Evolutionary conservation across 352 stramenopile species (phyloP).

Genomic region (Blastocystis sp.): DNA sequence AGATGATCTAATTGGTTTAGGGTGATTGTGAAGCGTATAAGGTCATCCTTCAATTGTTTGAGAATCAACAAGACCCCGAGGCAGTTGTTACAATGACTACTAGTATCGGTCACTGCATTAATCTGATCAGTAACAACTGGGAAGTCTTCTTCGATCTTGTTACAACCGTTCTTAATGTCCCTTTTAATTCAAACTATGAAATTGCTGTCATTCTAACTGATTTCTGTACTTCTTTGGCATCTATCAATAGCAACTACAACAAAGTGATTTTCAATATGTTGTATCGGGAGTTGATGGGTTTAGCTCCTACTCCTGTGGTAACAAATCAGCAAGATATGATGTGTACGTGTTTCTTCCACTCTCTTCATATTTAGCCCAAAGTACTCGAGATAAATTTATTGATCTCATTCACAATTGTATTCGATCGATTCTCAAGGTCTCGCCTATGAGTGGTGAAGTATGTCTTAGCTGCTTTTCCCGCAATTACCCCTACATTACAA

Average conservation of each 20-base stretch:
- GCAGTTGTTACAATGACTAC: constrained; percentile 12
- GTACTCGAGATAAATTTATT: neutral
- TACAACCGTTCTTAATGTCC: neutral
- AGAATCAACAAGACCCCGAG: neutral
- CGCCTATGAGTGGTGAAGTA: constrained; percentile 18
- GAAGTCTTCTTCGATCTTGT: constrained; percentile 58
- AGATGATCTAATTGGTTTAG: neutral
- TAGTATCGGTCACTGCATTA: constrained; percentile 38
- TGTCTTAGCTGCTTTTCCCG: neutral
- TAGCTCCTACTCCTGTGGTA: neutral
- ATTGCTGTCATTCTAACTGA: constrained; percentile 7
- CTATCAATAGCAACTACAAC: constrained; percentile 19
- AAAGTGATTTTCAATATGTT: constrained; percentile 56
- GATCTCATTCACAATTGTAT: constrained; percentile 39
- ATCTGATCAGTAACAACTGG: constrained; percentile 45
- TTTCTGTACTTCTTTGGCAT: constrained; percentile 20
- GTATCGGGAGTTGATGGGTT: constrained; percentile 47
- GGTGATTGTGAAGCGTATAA: constrained; percentile 49
- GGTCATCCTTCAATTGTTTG: constrained; percentile 26
- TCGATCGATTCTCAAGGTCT: constrained; percentile 7
- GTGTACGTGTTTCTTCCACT: neutral
- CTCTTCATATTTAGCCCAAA: neutral
- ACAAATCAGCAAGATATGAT: neutral
- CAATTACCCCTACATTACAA: constrained; percentile 41
- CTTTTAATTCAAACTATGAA: constrained; percentile 37